phyloP scores from a whole-genome alignment of 441 rosid species.

The Isatis lusitanica region DNA sequence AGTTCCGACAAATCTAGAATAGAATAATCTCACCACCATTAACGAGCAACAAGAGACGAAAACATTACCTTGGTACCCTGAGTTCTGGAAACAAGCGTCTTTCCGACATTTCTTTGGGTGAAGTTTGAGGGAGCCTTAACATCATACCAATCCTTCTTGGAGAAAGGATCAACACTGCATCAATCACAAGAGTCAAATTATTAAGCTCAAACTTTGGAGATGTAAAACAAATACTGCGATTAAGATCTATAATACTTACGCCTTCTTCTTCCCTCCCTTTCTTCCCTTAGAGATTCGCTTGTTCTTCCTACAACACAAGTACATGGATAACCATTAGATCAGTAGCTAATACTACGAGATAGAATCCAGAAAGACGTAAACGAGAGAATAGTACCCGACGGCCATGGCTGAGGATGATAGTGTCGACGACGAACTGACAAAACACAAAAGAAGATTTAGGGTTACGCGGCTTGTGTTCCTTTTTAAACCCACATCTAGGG shows the following conservation, averaged over 20 bases:
- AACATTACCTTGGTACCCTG: conserved; percentile 70
- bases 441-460: neutral
- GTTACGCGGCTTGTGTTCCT: conserved; percentile 18
- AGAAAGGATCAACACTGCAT: conserved; percentile 65
- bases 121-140: conserved; percentile 72
- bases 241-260: conserved; percentile 41
- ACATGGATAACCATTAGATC: neutral
- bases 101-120: conserved; percentile 56
- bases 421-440: conserved; percentile 21
- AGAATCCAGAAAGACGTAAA: neutral
- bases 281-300: conserved; percentile 87
- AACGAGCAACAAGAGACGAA: neutral
- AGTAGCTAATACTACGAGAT: neutral
- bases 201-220: neutral
- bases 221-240: neutral
- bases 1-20: neutral
- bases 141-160: conserved; percentile 86
- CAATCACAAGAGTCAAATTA: neutral
- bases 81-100: conserved; percentile 69
- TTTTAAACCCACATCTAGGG: conserved; percentile 24
- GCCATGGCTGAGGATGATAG: conserved; percentile 54
- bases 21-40: neutral
- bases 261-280: conserved; percentile 91
- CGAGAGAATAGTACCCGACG: conserved; percentile 52
- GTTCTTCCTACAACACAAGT: conserved; percentile 54